phyloP scores from a whole-genome alignment of 2,329 filamentous ascomycete genomes.

The Aureobasidium mangrovei region DNA sequence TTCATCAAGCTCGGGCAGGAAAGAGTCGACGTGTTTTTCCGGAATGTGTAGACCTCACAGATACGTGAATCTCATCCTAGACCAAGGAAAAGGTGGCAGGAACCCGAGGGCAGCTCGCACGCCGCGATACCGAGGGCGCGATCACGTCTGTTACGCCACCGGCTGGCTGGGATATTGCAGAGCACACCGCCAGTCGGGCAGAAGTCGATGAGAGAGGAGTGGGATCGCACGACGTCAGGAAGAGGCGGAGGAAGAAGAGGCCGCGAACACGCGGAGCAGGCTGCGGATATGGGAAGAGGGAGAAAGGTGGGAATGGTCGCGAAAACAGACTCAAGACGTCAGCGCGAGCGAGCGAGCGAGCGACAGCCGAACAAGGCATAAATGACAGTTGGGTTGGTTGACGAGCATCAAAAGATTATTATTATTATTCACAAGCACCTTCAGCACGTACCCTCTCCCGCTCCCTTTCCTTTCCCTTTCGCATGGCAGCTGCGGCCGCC shows the following conservation, averaged over 20 bases:
- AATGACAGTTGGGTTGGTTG: conserved; percentile 6
- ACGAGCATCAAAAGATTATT: conserved; percentile 12
- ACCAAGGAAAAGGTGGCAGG: not conserved
- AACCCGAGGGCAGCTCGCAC: conserved; percentile 1
- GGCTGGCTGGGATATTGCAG: not conserved
- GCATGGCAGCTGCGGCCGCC: conserved; percentile 9
- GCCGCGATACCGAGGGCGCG: conserved; percentile 3
- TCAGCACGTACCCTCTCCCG: conserved; percentile 11
- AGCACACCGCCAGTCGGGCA: conserved; percentile 2
- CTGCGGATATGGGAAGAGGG: not conserved
- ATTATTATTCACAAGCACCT: conserved; percentile 11
- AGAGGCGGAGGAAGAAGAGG: conserved; percentile 8
- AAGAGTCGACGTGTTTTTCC: not conserved
- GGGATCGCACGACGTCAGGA: conserved; percentile 2
- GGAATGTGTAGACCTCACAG: not conserved
- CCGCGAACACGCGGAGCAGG: conserved; percentile 9
- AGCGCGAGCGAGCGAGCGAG: not conserved
- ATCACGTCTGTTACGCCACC: not conserved
- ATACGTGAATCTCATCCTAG: not conserved
- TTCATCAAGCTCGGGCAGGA: conserved; percentile 1
- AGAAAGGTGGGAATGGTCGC: not conserved
- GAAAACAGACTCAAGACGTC: conserved; percentile 12
- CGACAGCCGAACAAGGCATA: conserved; percentile 8
- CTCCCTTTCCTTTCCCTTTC: conserved; percentile 4
- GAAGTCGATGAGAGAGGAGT: not conserved